Conservation (phyloP, 2,329 filamentous ascomycete species). For the Nemania diffusa region DNA sequence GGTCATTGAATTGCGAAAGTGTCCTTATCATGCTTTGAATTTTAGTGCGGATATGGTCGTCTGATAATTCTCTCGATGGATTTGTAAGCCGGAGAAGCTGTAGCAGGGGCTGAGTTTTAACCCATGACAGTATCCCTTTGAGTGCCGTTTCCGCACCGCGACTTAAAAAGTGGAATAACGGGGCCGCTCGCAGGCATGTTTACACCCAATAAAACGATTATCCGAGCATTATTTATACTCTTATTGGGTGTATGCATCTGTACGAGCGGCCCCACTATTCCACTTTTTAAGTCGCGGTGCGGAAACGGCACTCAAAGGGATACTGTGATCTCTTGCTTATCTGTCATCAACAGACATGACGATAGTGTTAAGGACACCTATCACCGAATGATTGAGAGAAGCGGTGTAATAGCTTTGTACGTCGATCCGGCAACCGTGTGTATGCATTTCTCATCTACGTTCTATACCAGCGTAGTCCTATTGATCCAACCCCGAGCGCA, state of each 20-base stretch:
- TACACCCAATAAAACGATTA: no score
- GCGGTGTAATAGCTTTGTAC: not conserved
- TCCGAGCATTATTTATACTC: no score
- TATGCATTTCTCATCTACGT: not conserved
- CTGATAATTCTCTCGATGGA: not conserved
- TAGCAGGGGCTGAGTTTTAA: not conserved
- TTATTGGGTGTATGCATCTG: no score
- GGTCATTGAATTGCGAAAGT: not conserved
- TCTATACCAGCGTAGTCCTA: not conserved
- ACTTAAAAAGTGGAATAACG: no score
- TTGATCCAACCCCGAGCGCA: not conserved
- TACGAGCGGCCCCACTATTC: no score
- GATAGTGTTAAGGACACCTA: not conserved
- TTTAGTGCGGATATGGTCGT: not conserved
- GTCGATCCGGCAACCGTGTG: not conserved
- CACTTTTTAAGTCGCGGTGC: no score
- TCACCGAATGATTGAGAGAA: not conserved
- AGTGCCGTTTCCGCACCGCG: no score
- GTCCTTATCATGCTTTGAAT: not conserved
- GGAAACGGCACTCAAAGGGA: no score
- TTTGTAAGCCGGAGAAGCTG: constrained; percentile 11
- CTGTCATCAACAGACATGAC: constrained; percentile 1
- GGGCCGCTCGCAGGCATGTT: no score
- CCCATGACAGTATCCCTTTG: no score
- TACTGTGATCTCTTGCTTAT: not conserved